Evolutionary conservation across 2,329 filamentous ascomycete species (phyloP), one percentile per base, ranked within the genome.

Genomic region (Colletotrichum nymphaeae): DNA sequence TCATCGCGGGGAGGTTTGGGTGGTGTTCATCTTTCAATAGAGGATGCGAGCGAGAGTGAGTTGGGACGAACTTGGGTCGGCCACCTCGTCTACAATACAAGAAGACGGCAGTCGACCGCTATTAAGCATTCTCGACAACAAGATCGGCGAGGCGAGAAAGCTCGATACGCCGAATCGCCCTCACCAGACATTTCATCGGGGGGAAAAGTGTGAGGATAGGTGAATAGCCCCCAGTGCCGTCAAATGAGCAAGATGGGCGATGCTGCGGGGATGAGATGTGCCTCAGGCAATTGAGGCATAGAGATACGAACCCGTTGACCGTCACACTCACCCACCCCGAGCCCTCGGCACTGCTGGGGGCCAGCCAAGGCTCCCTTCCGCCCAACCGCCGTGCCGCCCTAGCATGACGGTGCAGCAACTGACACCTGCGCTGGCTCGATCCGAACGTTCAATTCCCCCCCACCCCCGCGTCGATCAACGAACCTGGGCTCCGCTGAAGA

Each of bases 401-500:
- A 35, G 62, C 59, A 69, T 62, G 53, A 63, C 53, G 22, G 66
- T 72, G 65, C 65, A 72, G 69, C 16, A 60, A 62, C 62, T 49
- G 69, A 57, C 49, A 68, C 69, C 22, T 63, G 57, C 57, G 57
- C 56, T 68, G 68, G 49, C 28, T 71, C 69, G 35, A 72, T 68
- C 69, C 69, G 69, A 72, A 62, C 69, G 58, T 72, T 57, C 42
- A 49, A n/a, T 22, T 1, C 42, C 42, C 42, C 42, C 42, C 49
- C 64, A 65, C 69, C 57, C 37, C 35, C 52, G 64, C 42, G 66
- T 72, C 70, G 70, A 72, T 72, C 70, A 69, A 59, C 26, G 42
- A 57, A 26, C 52, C 52, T 42, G 30, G 46, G 59, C 59, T 72
- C 70, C 59, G 59, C 70, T 59, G 55, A 55, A 57, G 63, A 67